Conservation (phyloP, 768 basidiomycete genomes). For the Pleurotus sapidus region DNA sequence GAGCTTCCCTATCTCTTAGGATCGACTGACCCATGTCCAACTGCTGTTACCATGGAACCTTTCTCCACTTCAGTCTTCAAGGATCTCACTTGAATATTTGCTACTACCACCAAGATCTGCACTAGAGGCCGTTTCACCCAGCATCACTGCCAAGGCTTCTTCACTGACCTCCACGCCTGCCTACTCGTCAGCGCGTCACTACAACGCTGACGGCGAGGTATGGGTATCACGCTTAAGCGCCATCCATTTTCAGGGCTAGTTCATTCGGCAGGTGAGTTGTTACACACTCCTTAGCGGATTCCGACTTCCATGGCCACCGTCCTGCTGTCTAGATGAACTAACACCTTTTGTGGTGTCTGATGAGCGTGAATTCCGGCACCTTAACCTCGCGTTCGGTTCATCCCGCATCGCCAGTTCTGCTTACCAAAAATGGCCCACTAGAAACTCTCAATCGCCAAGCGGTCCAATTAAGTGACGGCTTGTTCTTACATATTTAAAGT, state of each 20-base stretch:
- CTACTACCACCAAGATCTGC: slow-evolving; percentile 89
- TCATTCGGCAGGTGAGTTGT: slow-evolving; percentile 88
- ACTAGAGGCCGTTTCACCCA: slow-evolving; percentile 76
- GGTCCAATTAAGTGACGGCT: slow-evolving; percentile 80
- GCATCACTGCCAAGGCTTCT: slow-evolving; percentile 74
- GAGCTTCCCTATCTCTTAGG: slow-evolving; percentile 65
- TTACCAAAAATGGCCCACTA: slow-evolving; percentile 79
- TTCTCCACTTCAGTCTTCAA: slow-evolving; percentile 88
- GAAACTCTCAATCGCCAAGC: slow-evolving; percentile 81
- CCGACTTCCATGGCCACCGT: no score
- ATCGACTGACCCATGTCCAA: slow-evolving; percentile 86
- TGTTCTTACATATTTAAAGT: slow-evolving; percentile 86
- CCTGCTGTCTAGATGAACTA: no score
- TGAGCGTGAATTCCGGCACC: slow-evolving; percentile 82
- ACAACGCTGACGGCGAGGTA: slow-evolving; percentile 75
- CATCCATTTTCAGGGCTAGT: slow-evolving; percentile 91
- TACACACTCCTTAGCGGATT: no score
- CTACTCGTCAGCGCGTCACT: slow-evolving; percentile 73
- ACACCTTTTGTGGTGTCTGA: no score
- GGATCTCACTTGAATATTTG: slow-evolving; percentile 87
- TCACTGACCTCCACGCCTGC: slow-evolving; percentile 76
- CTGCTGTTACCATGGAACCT: slow-evolving; percentile 86
- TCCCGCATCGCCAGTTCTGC: slow-evolving; percentile 70
- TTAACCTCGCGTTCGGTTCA: slow-evolving; percentile 71
- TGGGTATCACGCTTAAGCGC: slow-evolving; percentile 86